These are phyloP conservation scores for Rhizophagus clarus DNA, from an alignment of 192 early-diverging fungal genomes.

Conservation along the genomic window DNA sequence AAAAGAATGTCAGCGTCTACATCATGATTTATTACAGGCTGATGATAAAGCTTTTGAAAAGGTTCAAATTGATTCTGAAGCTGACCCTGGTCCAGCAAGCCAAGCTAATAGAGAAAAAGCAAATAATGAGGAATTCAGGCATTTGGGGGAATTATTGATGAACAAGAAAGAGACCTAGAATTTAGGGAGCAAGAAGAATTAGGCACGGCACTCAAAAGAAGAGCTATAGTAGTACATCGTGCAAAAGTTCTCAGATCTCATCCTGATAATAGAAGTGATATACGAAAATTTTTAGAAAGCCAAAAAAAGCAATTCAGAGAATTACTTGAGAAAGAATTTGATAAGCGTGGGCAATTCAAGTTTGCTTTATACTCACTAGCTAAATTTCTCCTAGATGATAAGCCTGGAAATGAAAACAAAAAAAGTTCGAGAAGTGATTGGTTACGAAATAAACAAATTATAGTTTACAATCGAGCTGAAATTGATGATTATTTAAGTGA, in stretches of 20 bases:
- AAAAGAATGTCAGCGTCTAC: no score
- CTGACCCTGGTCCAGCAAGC: no score
- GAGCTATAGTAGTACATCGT: slow-evolving; percentile 11
- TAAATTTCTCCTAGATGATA: slow-evolving; percentile 20
- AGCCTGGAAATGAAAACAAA: slow-evolving; percentile 13
- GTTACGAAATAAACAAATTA: slow-evolving; percentile 32
- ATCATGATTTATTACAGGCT: no score
- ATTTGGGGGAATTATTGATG: no score
- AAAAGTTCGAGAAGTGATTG: slow-evolving; percentile 19
- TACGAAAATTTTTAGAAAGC: slow-evolving; percentile 22
- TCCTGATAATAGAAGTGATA: slow-evolving; percentile 22
- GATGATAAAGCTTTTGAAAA: no score
- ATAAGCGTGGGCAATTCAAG: slow-evolving; percentile 22
- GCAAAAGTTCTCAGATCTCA: slow-evolving; percentile 15
- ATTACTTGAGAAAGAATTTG: slow-evolving; percentile 24
- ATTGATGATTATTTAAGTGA: slow-evolving; percentile 28
- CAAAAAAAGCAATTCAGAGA: slow-evolving; percentile 9
- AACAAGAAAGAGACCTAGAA: no score
- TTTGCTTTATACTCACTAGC: slow-evolving; percentile 13
- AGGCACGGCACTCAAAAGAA: slow-evolving; percentile 1
- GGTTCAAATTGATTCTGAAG: no score
- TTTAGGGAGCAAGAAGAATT: neutral
- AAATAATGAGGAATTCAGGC: no score
- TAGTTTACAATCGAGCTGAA: slow-evolving; percentile 26
- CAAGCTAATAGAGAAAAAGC: no score